Evolutionary conservation across 2,329 filamentous ascomycete species (phyloP), one percentile per base, ranked within the genome.

Genomic region (Ophiostoma perfectum): DNA sequence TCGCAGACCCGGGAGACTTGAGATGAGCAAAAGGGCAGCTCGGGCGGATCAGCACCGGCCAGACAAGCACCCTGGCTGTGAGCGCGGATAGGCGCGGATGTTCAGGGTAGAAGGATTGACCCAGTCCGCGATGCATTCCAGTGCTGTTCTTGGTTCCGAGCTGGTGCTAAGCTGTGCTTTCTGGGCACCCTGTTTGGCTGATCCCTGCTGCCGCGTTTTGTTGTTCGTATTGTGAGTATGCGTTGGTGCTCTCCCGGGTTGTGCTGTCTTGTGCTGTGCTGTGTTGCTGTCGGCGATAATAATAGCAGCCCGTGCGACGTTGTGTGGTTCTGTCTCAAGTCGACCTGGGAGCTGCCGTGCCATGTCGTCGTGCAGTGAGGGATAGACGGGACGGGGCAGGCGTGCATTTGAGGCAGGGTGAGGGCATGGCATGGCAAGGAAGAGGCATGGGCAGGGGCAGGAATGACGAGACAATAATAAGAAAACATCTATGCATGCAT

Each of bases 221-320:
- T 4, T 55, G 18, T 55, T 27, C 6, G 49, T 55, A 27, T 55
- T 27, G 49, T 27, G 14, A 55, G n/a, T 55, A 18, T 55, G 49
- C 49, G 49, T 55, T 27, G 8, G 18, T 55, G 18, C 14, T 27
- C 49, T 41, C 27, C 27, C 27, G 27, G 27, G 27, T 27, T 63
- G 58, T 41, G 6, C 58, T 38, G 14, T 8, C 27, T 36, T 58
- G 18, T 58, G n/a, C 8, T 36, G 52, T 58, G 52, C 27, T 58
- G 14, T 63, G 58, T 60, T 39, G 12, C 39, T 12, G 4, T 42
- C 60, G 16, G 60, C 39, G 60, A 63, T 63, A 63, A 63, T 18
- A 42, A 63, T 63, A 63, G 60, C 39, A 42, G 39, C 39, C 27
- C 42, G 39, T 63, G 38, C 16, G 14, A 8, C 7, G 14, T 39